A percentile compares a stretch with the other conserved stretches of the same genome.
Conservation (phyloP, 192 early-diverging fungal genomes). For the Coemansia sp. region DNA sequence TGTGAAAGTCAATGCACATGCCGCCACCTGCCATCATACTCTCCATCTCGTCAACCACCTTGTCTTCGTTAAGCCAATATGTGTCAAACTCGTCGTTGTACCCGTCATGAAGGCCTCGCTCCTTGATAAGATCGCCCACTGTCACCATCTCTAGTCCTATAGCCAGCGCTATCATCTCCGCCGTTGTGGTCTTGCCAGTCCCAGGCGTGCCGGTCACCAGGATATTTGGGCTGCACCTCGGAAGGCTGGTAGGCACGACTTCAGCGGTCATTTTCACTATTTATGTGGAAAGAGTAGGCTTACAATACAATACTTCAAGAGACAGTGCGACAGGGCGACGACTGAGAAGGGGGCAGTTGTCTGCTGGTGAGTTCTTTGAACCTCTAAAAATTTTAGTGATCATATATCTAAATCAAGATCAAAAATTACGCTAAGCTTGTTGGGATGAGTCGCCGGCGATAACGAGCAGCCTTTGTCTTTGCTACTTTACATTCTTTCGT, state of each 20-base stretch:
- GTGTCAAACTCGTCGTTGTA: slow-evolving; percentile 84
- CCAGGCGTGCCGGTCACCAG: slow-evolving; percentile 85
- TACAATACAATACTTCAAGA: not conserved
- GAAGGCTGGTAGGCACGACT: slow-evolving; percentile 22
- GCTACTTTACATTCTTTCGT: not conserved
- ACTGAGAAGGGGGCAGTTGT: not conserved
- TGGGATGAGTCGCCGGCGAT: not conserved
- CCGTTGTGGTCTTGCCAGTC: slow-evolving; percentile 77
- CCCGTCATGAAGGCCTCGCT: slow-evolving; percentile 81
- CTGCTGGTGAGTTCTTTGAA: not conserved
- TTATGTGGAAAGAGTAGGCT: not conserved
- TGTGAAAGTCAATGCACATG: slow-evolving; percentile 90
- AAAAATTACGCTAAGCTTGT: not conserved
- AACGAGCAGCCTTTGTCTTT: not conserved
- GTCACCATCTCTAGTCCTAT: slow-evolving; percentile 76
- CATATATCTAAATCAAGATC: not conserved
- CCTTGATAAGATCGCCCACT: slow-evolving; percentile 85
- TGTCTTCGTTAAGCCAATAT: slow-evolving; percentile 90
- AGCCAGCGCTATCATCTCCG: slow-evolving; percentile 73
- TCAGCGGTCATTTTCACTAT: slow-evolving; percentile 16
- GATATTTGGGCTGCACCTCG: slow-evolving; percentile 65
- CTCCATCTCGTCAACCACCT: slow-evolving; percentile 92
- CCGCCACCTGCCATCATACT: slow-evolving; percentile 74
- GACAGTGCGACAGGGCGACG: not conserved
- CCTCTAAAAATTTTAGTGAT: not conserved